Conservation (phyloP, 2,329 filamentous ascomycete genomes). For the Coniochaeta pulveracea region DNA sequence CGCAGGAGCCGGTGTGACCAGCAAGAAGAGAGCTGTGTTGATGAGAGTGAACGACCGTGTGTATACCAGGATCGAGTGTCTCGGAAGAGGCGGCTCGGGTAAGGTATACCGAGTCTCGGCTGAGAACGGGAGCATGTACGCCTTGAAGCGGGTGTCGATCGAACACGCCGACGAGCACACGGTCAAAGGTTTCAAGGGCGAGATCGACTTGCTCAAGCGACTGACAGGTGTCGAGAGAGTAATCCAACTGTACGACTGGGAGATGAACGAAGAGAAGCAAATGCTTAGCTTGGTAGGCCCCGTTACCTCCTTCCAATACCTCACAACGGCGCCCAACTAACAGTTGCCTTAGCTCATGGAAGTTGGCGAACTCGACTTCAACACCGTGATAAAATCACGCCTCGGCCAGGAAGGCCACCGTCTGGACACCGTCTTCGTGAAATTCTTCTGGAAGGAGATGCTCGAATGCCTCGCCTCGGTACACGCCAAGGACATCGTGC, state of each 20-base stretch:
- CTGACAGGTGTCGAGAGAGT: conserved; percentile 80
- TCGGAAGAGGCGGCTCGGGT: conserved; percentile 85
- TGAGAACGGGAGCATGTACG: conserved; percentile 92
- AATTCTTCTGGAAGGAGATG: conserved; percentile 99
- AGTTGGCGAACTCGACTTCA: conserved; percentile 87
- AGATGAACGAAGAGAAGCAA: conserved; percentile 87
- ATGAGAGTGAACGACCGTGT: conserved; percentile 83
- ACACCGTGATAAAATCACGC: conserved; percentile 67
- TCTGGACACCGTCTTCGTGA: conserved; percentile 82
- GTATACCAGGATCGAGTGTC: conserved; percentile 80
- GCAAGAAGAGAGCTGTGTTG: conserved; percentile 66
- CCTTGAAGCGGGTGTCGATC: conserved; percentile 82
- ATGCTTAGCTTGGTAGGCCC: conserved; percentile 67
- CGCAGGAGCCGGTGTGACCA: conserved; percentile 62
- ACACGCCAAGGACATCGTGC: conserved; percentile 83
- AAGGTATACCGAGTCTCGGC: conserved; percentile 96
- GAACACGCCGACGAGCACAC: conserved; percentile 80
- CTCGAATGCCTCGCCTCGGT: conserved; percentile 87
- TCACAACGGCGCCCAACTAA: background rate
- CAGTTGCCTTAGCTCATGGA: conserved; percentile 66
- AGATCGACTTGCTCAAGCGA: conserved; percentile 82
- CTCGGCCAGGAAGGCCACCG: conserved; percentile 60
- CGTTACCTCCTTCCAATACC: background rate
- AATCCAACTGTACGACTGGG: conserved; percentile 81
- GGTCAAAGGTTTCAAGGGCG: conserved; percentile 81